Conservation (phyloP, 805 yeast genomes). For the Nakazawaea molendinolei region DNA sequence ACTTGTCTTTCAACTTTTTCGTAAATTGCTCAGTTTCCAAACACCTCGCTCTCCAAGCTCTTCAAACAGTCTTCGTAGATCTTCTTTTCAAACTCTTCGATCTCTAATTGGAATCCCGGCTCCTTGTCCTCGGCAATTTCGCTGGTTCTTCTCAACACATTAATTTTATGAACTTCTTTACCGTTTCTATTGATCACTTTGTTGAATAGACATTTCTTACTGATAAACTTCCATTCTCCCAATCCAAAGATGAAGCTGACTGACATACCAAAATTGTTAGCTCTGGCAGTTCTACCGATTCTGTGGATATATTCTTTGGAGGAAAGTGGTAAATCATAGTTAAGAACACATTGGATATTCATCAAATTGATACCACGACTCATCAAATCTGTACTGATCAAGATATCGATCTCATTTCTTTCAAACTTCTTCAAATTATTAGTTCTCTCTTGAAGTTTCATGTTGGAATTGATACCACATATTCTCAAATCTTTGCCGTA, state of each 20-base stretch:
- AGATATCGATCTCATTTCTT: conserved; percentile 41
- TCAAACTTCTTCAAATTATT: conserved; percentile 57
- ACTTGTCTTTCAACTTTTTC: background rate
- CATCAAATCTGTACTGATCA: conserved; percentile 82
- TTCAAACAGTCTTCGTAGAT: conserved; percentile 38
- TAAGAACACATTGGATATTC: conserved; percentile 66
- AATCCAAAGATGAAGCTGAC: conserved; percentile 67
- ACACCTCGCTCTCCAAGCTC: conserved; percentile 36
- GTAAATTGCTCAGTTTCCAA: conserved; percentile 9
- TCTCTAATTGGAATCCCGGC: conserved; percentile 22
- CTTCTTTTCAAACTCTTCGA: conserved; percentile 29
- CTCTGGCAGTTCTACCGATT: conserved; percentile 97
- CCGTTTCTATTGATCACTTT: conserved; percentile 46
- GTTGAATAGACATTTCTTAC: conserved; percentile 36
- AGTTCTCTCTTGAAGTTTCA: conserved; percentile 44
- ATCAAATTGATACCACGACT: conserved; percentile 92
- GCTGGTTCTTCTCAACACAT: conserved; percentile 18
- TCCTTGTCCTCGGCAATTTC: conserved; percentile 13
- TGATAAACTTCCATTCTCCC: conserved; percentile 68
- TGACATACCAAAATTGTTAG: conserved; percentile 72
- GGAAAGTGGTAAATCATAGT: conserved; percentile 86
- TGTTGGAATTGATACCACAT: conserved; percentile 52
- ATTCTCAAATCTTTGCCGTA: conserved; percentile 18
- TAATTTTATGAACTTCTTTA: conserved; percentile 27
- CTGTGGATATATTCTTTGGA: conserved; percentile 92